Conservation (phyloP, 306 rosid species). For the Trifolium fragiferum region DNA sequence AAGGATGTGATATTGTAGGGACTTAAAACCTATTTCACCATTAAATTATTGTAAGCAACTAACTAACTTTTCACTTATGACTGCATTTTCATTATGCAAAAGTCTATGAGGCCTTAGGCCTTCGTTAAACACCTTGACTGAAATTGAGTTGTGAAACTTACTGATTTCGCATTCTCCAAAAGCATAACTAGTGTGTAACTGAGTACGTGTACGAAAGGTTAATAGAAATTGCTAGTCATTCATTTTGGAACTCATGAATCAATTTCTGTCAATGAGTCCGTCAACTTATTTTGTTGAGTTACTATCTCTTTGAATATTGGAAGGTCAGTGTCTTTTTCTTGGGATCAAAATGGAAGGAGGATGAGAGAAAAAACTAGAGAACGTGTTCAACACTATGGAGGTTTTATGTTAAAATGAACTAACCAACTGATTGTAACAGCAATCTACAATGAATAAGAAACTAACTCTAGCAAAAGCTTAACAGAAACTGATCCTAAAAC, state of each 20-base stretch:
- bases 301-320: neutral
- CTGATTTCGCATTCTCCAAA: neutral
- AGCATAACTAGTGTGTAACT: neutral
- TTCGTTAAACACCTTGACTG: neutral
- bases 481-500: neutral
- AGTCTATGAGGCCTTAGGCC: neutral
- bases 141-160: conserved; percentile 18
- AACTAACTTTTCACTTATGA: neutral
- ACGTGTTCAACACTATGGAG: neutral
- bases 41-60: neutral
- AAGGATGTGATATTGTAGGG: neutral
- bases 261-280: neutral
- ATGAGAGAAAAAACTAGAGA: neutral
- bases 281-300: conserved; percentile 17
- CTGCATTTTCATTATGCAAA: neutral
- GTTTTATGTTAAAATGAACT: neutral
- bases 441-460: neutral
- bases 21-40: neutral
- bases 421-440: neutral
- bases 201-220: neutral
- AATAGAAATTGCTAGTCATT: conserved; percentile 17
- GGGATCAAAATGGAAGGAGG: neutral
- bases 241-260: neutral
- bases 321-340: neutral
- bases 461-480: neutral